These are phyloP conservation scores for Phytophthora syringae DNA, from an alignment of 352 stramenopile genomes.

Conservation along the genomic window DNA sequence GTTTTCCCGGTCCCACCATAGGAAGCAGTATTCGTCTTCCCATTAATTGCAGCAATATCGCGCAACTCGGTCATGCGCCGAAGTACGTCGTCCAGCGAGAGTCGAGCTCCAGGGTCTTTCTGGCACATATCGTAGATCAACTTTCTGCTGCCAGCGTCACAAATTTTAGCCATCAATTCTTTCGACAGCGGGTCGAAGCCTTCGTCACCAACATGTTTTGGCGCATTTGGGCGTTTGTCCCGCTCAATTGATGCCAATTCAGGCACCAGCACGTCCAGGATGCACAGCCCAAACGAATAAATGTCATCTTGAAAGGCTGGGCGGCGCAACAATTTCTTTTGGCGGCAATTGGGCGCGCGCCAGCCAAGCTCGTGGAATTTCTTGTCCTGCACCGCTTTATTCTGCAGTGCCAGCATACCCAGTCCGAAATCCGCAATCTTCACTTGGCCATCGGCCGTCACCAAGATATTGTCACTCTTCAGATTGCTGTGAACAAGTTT, in stretches of 20 bases:
- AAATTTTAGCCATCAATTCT: neutral
- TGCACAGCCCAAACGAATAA: constrained; percentile 38
- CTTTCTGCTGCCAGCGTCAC: neutral
- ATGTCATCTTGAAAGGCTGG: constrained; percentile 37
- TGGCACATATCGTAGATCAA: constrained; percentile 22
- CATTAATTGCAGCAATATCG: neutral
- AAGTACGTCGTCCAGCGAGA: constrained; percentile 7
- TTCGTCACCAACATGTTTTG: constrained; percentile 13
- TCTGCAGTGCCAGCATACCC: constrained; percentile 36
- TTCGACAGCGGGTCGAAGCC: constrained; percentile 5
- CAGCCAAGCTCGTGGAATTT: constrained; percentile 31
- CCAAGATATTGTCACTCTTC: constrained; percentile 70
- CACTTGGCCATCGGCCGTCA: constrained; percentile 51
- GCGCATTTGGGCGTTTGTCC: neutral
- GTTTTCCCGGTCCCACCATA: neutral
- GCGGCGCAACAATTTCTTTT: constrained; percentile 14
- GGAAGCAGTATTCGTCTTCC: neutral
- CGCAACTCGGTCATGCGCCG: constrained; percentile 5
- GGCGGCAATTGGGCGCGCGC: constrained; percentile 30
- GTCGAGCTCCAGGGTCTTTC: neutral
- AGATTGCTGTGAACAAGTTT: constrained; percentile 59
- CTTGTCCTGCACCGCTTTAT: constrained; percentile 16
- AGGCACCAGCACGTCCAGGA: constrained; percentile 33
- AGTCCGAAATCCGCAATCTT: constrained; percentile 82
- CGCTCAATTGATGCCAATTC: constrained; percentile 6